Conservation (phyloP, 192 early-diverging fungal species). For the Nowakowskiella sp. region DNA sequence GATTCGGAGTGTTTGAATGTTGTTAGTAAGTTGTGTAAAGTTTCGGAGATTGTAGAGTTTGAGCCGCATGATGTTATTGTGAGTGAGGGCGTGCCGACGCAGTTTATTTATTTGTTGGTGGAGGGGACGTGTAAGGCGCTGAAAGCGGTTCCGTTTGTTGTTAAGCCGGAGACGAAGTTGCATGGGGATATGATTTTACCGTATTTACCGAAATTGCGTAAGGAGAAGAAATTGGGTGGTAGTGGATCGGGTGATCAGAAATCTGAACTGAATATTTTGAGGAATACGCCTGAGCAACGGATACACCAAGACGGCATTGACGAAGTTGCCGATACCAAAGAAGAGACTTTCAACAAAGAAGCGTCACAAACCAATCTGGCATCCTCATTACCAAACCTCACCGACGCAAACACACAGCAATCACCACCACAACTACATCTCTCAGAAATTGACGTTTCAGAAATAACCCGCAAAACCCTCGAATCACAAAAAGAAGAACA, state of each 20-base stretch:
- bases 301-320: neutral
- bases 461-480: neutral
- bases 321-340: neutral
- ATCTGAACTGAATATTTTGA: neutral
- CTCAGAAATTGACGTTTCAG: neutral
- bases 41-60: no score
- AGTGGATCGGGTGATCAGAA: no score
- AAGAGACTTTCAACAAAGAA: neutral
- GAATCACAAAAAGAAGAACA: neutral
- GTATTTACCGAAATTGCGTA: no score
- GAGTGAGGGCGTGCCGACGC: no score
- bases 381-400: neutral
- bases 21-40: no score
- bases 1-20: no score
- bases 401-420: neutral
- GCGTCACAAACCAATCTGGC: neutral
- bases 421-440: neutral
- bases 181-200: neutral
- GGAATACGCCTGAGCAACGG: neutral
- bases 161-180: neutral
- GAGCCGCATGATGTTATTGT: no score
- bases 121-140: neutral
- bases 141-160: neutral
- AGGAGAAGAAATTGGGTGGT: no score
- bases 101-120: neutral